Conservation (phyloP, 1,284 basidiomycete species). For the Trametes hirsuta region DNA sequence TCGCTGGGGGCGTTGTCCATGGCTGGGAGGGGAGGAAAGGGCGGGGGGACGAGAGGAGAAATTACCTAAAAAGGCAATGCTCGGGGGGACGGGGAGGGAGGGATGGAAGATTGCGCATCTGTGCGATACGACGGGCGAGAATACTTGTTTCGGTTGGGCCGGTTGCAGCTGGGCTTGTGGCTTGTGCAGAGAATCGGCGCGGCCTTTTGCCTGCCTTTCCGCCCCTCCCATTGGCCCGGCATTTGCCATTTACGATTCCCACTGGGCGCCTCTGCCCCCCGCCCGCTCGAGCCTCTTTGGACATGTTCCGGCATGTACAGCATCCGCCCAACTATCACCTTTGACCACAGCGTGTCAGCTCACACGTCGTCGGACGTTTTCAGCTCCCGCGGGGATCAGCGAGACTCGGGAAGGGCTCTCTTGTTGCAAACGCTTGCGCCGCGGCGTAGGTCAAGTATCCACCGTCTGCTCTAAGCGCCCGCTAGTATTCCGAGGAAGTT, state of each 20-base stretch:
- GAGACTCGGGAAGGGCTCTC: too few species aligned
- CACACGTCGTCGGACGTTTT: too few species aligned
- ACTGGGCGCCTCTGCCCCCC: constrained; percentile 11
- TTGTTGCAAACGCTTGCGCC: too few species aligned
- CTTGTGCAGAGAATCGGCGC: constrained; percentile 31
- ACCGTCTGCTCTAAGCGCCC: too few species aligned
- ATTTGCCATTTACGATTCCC: constrained; percentile 38
- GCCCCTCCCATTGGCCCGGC: constrained; percentile 37
- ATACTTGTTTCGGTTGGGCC: constrained; percentile 27
- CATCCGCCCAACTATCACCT: too few species aligned
- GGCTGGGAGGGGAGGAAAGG: constrained; percentile 14
- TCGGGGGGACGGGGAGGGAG: constrained; percentile 30
- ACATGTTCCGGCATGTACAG: neutral
- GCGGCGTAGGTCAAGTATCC: too few species aligned
- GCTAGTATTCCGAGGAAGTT: too few species aligned
- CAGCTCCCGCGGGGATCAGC: too few species aligned
- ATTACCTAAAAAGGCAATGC: constrained; percentile 36
- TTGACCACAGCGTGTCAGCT: too few species aligned
- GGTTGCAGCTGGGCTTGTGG: constrained; percentile 29
- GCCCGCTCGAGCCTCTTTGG: constrained; percentile 1
- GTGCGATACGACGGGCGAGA: constrained; percentile 20
- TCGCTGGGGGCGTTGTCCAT: constrained; percentile 26
- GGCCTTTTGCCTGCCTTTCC: constrained; percentile 23
- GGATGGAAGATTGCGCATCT: constrained; percentile 26
- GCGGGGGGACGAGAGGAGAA: constrained; percentile 26